Conservation (phyloP, 768 basidiomycete genomes). For the Psilocybe tampanensis region DNA sequence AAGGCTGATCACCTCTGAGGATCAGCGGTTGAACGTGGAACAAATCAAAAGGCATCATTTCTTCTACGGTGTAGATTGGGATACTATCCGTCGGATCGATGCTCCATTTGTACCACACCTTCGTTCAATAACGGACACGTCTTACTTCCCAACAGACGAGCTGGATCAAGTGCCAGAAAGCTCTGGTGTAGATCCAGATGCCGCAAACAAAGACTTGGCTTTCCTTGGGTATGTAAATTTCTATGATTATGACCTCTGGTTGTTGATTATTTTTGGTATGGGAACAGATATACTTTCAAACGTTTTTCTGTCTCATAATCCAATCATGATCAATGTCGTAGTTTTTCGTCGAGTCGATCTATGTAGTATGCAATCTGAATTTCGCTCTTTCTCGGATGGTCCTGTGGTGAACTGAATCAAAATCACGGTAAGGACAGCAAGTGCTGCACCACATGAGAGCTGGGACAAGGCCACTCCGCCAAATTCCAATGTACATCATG, state of each 20-base stretch:
- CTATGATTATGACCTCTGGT: neutral
- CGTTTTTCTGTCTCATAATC: constrained; percentile 23
- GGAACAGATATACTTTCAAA: constrained; percentile 26
- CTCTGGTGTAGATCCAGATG: constrained; percentile 37
- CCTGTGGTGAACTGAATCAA: too few species aligned
- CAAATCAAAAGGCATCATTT: constrained; percentile 92
- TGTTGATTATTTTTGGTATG: neutral
- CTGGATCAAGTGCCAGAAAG: constrained; percentile 74
- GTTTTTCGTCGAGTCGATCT: too few species aligned
- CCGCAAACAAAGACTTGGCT: constrained; percentile 60
- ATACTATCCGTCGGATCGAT: constrained; percentile 82
- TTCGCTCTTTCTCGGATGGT: neutral
- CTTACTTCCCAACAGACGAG: constrained; percentile 97
- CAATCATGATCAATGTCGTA: too few species aligned
- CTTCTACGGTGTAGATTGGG: constrained; percentile 97
- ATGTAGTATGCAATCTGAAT: neutral
- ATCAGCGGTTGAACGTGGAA: constrained; percentile 76
- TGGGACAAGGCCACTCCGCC: too few species aligned
- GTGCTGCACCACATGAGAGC: too few species aligned
- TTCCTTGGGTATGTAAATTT: constrained; percentile 55
- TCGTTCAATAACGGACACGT: constrained; percentile 91
- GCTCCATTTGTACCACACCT: constrained; percentile 96
- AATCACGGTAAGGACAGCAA: too few species aligned
- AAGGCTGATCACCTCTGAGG: constrained; percentile 84
- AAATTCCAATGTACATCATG: too few species aligned